phyloP scores from a whole-genome alignment of 805 yeast genomes.

The Yamadazyma tumulicola region DNA sequence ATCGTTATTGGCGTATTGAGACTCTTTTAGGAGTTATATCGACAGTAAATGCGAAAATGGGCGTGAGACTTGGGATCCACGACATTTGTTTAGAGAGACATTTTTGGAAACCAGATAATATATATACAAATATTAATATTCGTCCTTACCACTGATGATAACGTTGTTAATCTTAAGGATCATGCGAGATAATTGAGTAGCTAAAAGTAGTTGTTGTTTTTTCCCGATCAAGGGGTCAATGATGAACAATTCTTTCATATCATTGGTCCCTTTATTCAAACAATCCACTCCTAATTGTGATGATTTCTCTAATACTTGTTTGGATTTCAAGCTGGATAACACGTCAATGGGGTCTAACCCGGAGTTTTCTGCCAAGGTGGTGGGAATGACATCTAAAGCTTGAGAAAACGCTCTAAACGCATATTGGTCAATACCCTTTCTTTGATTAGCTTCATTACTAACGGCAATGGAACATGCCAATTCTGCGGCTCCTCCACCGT shows the following conservation, averaged over 20 bases:
- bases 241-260: constrained; percentile 91
- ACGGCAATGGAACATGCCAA: constrained; percentile 90
- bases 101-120: constrained; percentile 2
- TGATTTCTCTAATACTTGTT: constrained; percentile 70
- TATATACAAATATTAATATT: constrained; percentile 38
- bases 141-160: constrained; percentile 83
- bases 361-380: constrained; percentile 94
- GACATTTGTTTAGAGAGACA: background rate
- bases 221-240: constrained; percentile 97
- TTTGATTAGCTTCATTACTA: constrained; percentile 85
- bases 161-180: constrained; percentile 95
- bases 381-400: constrained; percentile 89
- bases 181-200: constrained; percentile 98
- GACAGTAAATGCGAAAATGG: no score
- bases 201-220: constrained; percentile 90
- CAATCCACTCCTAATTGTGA: constrained; percentile 90
- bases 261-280: constrained; percentile 80
- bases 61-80: no score
- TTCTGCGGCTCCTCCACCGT: constrained; percentile 99
- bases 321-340: constrained; percentile 75
- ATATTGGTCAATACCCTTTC: constrained; percentile 94
- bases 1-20: no score
- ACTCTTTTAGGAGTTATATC: no score
- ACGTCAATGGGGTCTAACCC: constrained; percentile 94
- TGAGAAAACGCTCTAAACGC: constrained; percentile 93